Evolutionary conservation across 2,329 filamentous ascomycete species (phyloP), one percentile per base, ranked within the genome.

Genomic region (Ceratocystis alfenasii): DNA sequence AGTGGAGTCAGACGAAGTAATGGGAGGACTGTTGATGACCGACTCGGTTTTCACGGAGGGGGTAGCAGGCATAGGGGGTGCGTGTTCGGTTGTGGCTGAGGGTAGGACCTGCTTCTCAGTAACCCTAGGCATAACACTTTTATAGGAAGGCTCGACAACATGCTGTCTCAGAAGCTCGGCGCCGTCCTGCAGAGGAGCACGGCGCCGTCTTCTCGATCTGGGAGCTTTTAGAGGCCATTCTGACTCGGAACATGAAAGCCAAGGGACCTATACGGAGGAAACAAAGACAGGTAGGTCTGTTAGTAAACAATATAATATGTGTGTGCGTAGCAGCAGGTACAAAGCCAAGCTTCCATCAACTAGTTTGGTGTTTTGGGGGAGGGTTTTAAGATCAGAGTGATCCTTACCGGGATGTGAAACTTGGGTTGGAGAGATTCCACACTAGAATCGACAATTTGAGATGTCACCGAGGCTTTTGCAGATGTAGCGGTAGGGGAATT

Each of bases 201-300:
- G 59, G 6, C 65, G 45, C 44, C 61, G 45, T 62, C 59, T 63
- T 65, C 66, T 70, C 44, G 69, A 73, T 50, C 74, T 75, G 10
- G 71, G 69, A 36, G 72, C 71, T 70, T 72, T 72, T 62, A 69
- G 70, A 12, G 83, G 83, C 70, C 84, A 87, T 8, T 76, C 74
- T 33, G 74, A 70, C 41, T 81, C 79, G 2, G 81, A 80, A 41
- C 73, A 74, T 0, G 83, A 84, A 30, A 78, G 71, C 83, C 83
- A 86, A 8, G 84, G 84, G 8, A 86, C 74, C 81, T 85, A 45
- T 22, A 33, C 65, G 22, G 68, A 22, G 55, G 36, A 41, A 17
- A 50, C 20, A 53, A 8, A 25, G 17, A 48, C 45, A 48, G 5
- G 7, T 3, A 48, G 4, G 7, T 20, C 20, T 33, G 12, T 61